Evolutionary conservation across 2,329 filamentous ascomycete species (phyloP), one percentile per base, ranked within the genome.

Genomic region (Periconia sp.): DNA sequence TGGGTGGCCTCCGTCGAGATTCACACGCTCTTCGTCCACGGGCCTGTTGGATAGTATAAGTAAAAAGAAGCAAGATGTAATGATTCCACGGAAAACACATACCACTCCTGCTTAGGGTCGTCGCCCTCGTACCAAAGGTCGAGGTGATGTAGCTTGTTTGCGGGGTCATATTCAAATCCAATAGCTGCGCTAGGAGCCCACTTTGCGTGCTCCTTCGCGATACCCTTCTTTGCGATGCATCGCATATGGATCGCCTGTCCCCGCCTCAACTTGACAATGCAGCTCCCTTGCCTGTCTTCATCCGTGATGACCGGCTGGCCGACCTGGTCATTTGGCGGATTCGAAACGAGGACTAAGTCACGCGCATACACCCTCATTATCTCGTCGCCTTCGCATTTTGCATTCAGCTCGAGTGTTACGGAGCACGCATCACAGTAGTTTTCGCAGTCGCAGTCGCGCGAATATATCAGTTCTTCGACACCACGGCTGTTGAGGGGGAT

Each of bases 151-250:
- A 99, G 80, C 77, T 96, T 97, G 79, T 99, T 99, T 75, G 95
- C 90, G 56, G 94, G 94, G 73, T 99, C 94, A 75, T 99, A 99
- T 76, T 99, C 94, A 72, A 99, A 99, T 20, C 91, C 92, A 41
- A 99, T 87, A 3, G 94, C 94, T 41, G 92, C 84, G 35, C 90
- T 93, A 1, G 94, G 92, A 67, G 91, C 90, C 94, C 94, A 99
- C 76, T 99, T 99, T 10, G 94, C 91, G 76, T 99, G 94, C 74
- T 99, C 94, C 81, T 99, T 99, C 37, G 93, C 92, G 60, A 97
- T 97, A 1, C 94, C 94, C 82, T 97, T 97, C 82, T 96, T 97
- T 47, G 93, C 94, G 61, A 97, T 89, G 71, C 93, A 97, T 57
- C 85, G 90, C 69, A 99, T 85, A 73, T 91, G 88, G 56, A 99